Evolutionary conservation across 768 basidiomycete species (phyloP).

Genomic region (Lyophyllum atratum): DNA sequence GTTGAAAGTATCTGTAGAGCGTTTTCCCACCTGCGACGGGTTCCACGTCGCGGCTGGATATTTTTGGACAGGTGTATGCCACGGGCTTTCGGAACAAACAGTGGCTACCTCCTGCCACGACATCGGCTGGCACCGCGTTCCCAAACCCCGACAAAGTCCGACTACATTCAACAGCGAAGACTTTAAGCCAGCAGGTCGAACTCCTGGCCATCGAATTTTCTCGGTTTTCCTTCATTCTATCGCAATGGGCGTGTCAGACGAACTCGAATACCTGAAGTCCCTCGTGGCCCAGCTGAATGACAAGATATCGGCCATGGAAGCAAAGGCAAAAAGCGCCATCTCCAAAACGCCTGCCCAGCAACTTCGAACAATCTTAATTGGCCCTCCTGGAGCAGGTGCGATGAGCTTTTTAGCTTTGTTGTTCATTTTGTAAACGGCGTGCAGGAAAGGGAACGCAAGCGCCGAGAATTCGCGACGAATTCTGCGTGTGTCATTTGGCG

Average conservation of each 20-base stretch:
- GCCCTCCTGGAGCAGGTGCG: slow-evolving; percentile 96
- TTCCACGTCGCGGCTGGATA: slow-evolving; percentile 26
- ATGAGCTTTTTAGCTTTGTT: slow-evolving; percentile 8
- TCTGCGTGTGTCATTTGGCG: slow-evolving; percentile 96
- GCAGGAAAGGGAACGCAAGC: slow-evolving; percentile 98
- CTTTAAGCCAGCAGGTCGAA: slow-evolving; percentile 19
- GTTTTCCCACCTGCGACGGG: slow-evolving; percentile 16
- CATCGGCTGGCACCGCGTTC: slow-evolving; percentile 5
- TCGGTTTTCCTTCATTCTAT: slow-evolving; percentile 11
- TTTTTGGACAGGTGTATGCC: slow-evolving; percentile 21
- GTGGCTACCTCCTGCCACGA: slow-evolving; percentile 1
- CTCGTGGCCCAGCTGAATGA: slow-evolving; percentile 89
- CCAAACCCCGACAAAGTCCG: slow-evolving; percentile 31
- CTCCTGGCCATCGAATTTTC: slow-evolving; percentile 10
- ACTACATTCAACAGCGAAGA: slow-evolving; percentile 19
- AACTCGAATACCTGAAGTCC: slow-evolving; percentile 93
- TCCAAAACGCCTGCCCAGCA: slow-evolving; percentile 68
- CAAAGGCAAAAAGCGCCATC: slow-evolving; percentile 56
- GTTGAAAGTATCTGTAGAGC: slow-evolving; percentile 6
- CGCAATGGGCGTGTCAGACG: slow-evolving; percentile 66
- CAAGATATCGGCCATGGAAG: slow-evolving; percentile 84
- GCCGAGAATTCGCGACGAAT: slow-evolving; percentile 87
- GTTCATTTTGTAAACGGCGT: not conserved
- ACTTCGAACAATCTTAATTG: slow-evolving; percentile 89
- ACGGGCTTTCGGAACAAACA: slow-evolving; percentile 17